phyloP scores from a whole-genome alignment of 495 filamentous ascomycete genomes.

The Niebla homalea region DNA sequence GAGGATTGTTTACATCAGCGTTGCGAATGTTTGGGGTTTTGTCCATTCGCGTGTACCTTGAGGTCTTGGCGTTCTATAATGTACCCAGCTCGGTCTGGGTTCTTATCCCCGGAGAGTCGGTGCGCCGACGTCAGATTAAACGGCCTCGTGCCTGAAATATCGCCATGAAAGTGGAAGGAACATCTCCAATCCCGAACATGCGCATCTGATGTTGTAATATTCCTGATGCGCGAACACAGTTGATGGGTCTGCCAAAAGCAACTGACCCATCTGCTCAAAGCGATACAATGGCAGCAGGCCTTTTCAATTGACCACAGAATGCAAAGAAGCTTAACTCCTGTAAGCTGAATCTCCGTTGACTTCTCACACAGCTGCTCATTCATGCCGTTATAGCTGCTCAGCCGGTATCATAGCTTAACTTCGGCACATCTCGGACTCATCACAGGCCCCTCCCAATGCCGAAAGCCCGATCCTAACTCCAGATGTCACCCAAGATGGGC shows the following conservation, averaged over 20 bases:
- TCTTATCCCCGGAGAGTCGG: background rate
- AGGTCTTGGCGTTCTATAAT: background rate
- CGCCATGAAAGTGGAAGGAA: too few relatives aligned
- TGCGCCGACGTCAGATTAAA: too few relatives aligned
- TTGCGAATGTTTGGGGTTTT: background rate
- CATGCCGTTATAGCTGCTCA: background rate
- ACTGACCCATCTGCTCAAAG: too few relatives aligned
- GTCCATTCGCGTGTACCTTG: background rate
- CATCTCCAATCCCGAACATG: too few relatives aligned
- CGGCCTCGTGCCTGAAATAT: too few relatives aligned
- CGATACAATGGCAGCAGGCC: too few relatives aligned
- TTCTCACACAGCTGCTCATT: background rate
- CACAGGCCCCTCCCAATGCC: slow-evolving; percentile 12
- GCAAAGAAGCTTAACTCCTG: background rate
- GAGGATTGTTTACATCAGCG: background rate
- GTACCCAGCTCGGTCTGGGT: background rate
- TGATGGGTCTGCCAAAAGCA: too few relatives aligned
- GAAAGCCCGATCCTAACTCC: background rate
- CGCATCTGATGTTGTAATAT: too few relatives aligned
- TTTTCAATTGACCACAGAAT: background rate
- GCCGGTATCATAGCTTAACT: background rate
- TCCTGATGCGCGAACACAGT: too few relatives aligned
- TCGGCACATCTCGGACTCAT: slow-evolving; percentile 6
- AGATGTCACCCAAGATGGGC: slow-evolving; percentile 1
- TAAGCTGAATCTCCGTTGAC: too few relatives aligned